These are phyloP conservation scores for Herpetospermum pedunculosum DNA, from an alignment of 306 rosid genomes.

Conservation along the genomic window DNA sequence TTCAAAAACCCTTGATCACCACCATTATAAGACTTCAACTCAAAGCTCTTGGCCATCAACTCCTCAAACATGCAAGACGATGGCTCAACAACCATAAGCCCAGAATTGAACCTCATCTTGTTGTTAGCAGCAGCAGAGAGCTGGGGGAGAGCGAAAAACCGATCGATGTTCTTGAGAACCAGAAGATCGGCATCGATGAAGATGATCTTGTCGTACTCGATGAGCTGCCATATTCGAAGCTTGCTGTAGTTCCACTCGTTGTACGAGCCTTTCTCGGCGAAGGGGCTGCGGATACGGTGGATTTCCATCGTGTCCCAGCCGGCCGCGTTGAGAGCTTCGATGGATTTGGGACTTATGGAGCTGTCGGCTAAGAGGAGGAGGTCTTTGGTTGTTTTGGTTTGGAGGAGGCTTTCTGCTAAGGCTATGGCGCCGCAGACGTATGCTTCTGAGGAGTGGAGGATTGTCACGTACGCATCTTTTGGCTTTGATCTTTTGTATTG, in stretches of 20 bases:
- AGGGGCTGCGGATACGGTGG: conserved; percentile 45
- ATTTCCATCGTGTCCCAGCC: conserved; percentile 54
- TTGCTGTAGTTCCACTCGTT: conserved; percentile 89
- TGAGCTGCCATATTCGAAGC: conserved; percentile 59
- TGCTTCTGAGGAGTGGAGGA: conserved; percentile 75
- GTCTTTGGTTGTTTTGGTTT: conserved; percentile 31
- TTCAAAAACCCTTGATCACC: conserved; percentile 89
- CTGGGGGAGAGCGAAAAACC: conserved; percentile 33
- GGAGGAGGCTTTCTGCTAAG: conserved; percentile 66
- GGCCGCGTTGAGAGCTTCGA: conserved; percentile 31
- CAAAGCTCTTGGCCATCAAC: conserved; percentile 26
- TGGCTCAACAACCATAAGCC: conserved; percentile 68
- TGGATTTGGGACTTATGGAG: conserved; percentile 33
- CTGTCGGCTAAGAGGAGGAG: conserved; percentile 61
- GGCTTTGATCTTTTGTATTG: not conserved
- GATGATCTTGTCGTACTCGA: conserved; percentile 40
- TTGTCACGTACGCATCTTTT: conserved; percentile 52
- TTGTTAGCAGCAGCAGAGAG: conserved; percentile 54
- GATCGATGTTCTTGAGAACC: conserved; percentile 30
- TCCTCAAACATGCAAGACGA: conserved; percentile 52
- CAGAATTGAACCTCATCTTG: conserved; percentile 46
- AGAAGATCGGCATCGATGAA: conserved; percentile 65
- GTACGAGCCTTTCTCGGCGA: conserved; percentile 37
- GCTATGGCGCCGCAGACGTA: conserved; percentile 88
- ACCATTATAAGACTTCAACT: conserved; percentile 44